Base-by-base conservation (phyloP, 805 yeast genomes). In the Saturnispora silvae region DNA sequence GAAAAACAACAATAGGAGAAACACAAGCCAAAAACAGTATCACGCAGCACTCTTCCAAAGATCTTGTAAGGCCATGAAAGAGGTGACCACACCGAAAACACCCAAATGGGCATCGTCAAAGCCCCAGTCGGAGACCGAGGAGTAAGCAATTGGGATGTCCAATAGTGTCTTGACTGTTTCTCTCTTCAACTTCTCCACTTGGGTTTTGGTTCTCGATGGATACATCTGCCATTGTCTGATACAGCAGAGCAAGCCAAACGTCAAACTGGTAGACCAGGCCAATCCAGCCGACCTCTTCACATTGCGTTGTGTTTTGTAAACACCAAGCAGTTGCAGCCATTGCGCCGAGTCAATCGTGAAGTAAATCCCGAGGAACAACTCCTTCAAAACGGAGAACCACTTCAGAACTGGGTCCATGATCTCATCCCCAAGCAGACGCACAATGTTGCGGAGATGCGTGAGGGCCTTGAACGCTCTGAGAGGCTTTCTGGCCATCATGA, bases 391-490 rank as follows among this genome's bases (percentile, higher is more conserved):
- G 16, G 74, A 65, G 13, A 75, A 63, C 42, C 63, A 52, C 53
- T 77, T 73, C 48, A 70, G 57, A 19, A 64, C 45, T 9, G 71
- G 70, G 55, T 81, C 89, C 36, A 70, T 55, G 31, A 85, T 68
- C 63, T 81, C 79, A 59, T 83, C 77, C 52, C 76, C 82, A 49
- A 65, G 70, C 11, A 82, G 70, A 44, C 70, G 67, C 3, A 81
- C 66, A 4, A 87, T 82, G n/a, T 73, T 69, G 49, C 76, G 75
- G 38, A 82, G 52, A 54, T 80, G 85, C 49, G 67, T 68, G 50
- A 87, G 61, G 1, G 94, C 94, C 60, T 86, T 87, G 45, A 85
- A 72, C 52, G 80, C 75, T 52, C 96, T 73, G 65, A 87, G 61
- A 17, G 86, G 77, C 63, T 89, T 89, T 57, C 97, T 76, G 1